phyloP scores from a whole-genome alignment of 257 asterid genomes.

The Forsythia viridissima region DNA sequence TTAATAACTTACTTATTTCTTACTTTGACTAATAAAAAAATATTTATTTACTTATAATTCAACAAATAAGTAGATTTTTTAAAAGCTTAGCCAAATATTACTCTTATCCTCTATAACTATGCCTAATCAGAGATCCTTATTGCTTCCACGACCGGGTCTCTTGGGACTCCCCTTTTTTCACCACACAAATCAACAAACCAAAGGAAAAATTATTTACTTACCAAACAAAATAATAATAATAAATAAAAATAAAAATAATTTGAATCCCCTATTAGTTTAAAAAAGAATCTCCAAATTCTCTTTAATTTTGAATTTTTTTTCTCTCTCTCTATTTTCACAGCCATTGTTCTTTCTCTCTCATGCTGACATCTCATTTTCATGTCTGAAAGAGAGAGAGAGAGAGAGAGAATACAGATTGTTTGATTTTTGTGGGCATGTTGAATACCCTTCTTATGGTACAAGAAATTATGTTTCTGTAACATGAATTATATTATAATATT shows the following conservation, averaged over 20 bases:
- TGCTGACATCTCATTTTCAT: slow-evolving; percentile 13
- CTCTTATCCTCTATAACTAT: too few relatives aligned
- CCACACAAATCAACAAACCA: neutral
- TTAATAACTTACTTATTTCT: too few relatives aligned
- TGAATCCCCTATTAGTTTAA: neutral
- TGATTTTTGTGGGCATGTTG: neutral
- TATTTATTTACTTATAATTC: too few relatives aligned
- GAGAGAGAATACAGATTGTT: slow-evolving; percentile 12
- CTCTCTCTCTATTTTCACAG: neutral
- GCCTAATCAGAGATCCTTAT: slow-evolving; percentile 45
- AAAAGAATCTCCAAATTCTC: slow-evolving; percentile 10
- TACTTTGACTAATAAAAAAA: too few relatives aligned
- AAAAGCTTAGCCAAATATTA: too few relatives aligned
- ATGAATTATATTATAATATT: neutral
- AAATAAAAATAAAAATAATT: neutral
- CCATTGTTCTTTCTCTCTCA: slow-evolving; percentile 9
- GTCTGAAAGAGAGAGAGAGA: slow-evolving; percentile 10
- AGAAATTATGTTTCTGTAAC: neutral
- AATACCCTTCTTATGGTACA: neutral
- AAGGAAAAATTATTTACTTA: neutral
- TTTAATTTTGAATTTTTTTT: neutral
- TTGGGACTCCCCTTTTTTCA: slow-evolving; percentile 22
- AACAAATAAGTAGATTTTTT: too few relatives aligned
- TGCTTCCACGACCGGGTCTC: slow-evolving; percentile 44
- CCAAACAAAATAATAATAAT: too few relatives aligned